Base-by-base conservation (phyloP, 164 flowering plant species). In the Saururus chinensis region DNA sequence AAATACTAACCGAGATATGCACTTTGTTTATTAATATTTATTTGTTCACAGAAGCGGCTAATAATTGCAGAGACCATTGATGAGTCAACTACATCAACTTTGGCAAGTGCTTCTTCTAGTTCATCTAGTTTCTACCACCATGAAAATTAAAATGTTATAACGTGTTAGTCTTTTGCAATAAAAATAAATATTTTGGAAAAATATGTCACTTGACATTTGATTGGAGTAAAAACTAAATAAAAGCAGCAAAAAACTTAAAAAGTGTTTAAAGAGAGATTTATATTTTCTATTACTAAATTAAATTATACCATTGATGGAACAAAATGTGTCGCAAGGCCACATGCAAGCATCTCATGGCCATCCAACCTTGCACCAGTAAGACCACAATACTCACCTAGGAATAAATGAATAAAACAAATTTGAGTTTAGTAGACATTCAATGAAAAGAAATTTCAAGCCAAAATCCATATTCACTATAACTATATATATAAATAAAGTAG, bases 271-370 rank as follows among this genome's bases (percentile, higher is more conserved):
- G n/a, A n/a, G n/a, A n/a, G n/a, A n/a, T n/a, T n/a, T n/a, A n/a
- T 30, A 30, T 30, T 30, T 30, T 30, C 6, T 30, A 30, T 6
- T 2, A 30, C 4, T 2, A 30, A 2, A 67, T 42, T 1, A 42
- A 10, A 72, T 23, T 30, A 65, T 83, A 91, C 98, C 77, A 45
- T 56, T 48, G 88, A 75, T 26, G 81, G 84, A 57, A 88, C 95
- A 82, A 79, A 92, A 64, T 92, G 97, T 58, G 97, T 92, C 45
- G 98, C 96, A 71, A 92, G 95, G 54, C 97, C 97, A 77, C 89
- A 89, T 40, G 83, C 90, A 79, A 86, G 81, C 93, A 92, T 86
- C 72, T 92, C 98, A 54, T 89, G 82, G 60, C 96, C 96, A 81
- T 87, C 88, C 77, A 92, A 75, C 75, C 95, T 80, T 57, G 93